Base-by-base conservation (phyloP, 805 yeast genomes). In the Candida orba region DNA sequence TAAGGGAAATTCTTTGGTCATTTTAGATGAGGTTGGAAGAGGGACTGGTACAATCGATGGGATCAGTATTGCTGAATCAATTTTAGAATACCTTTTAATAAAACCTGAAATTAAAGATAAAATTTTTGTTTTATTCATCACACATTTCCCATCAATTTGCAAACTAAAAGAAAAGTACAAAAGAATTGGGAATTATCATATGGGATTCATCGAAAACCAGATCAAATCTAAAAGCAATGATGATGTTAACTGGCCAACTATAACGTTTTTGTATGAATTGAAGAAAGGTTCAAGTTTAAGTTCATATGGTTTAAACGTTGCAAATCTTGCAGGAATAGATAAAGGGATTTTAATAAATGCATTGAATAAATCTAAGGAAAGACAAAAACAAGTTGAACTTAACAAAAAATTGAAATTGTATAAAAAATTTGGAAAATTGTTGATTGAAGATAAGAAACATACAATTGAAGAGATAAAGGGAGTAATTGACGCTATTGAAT, bases 281-380 rank as follows among this genome's bases (percentile, higher is more conserved):
- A 96, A 85, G 48, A 84, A 84, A 2, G 99, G 99, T 4, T 76
- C 88, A 35, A 81, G 95, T 3, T 95, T 84, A 57, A 91, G 87
- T 62, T 89, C 97, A 0, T 93, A 93, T 68, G 99, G 99, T 55
- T 86, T 93, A 41, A 95, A 93, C 59, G 99, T 93, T 37, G 98
- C 99, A 0, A 97, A 91, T 64, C 76, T 91, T 27, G 98, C 93
- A 12, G 81, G 84, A 52, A 93, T 93, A 60, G 97, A 97, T 3
- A 69, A 71, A 23, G 86, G 88, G 56, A 91, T 93, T 41, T 79
- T 93, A 42, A 73, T 77, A 46, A 86, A 87, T 91, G 96, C 99
- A 6, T 88, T 86, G 57, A 72, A 95, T 43, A 86, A 89, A 57
- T 93, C 97, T 0, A 68, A 73, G 10, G 96, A 90, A 56, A 70